phyloP scores from a whole-genome alignment of 768 basidiomycete species.

The Boletus vermiculosoides region DNA sequence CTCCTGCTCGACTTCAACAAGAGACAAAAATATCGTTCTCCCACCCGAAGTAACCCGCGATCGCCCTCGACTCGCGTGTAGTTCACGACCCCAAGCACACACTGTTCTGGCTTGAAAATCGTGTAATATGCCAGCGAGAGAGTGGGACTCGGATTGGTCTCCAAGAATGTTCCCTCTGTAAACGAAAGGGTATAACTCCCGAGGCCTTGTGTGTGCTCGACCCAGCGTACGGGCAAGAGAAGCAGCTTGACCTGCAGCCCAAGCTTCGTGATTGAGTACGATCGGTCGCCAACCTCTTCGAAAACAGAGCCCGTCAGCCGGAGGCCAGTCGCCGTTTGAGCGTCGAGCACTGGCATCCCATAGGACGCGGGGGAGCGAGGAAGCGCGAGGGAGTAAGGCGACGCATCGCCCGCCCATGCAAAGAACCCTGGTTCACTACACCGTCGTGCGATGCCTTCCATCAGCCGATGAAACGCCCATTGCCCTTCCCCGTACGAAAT shows the following conservation, averaged over 20 bases:
- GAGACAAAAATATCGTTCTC: conserved; percentile 13
- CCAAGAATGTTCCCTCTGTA: conserved; percentile 8
- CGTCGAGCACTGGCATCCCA: background rate
- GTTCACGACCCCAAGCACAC: conserved; percentile 17
- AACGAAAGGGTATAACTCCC: conserved; percentile 17
- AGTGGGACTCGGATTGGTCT: conserved; percentile 4
- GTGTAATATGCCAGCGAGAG: conserved; percentile 16
- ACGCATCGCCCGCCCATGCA: conserved; percentile 15
- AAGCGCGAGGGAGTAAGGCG: conserved; percentile 10
- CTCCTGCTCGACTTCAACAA: conserved; percentile 6
- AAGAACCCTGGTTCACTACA: conserved; percentile 16
- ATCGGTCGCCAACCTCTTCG: conserved; percentile 16
- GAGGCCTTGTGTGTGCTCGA: background rate
- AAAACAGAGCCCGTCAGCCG: conserved; percentile 15
- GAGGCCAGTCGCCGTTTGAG: background rate
- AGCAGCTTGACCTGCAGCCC: conserved; percentile 12
- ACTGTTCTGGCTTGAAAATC: conserved; percentile 16
- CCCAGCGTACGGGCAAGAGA: conserved; percentile 11
- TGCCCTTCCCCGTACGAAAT: conserved; percentile 15
- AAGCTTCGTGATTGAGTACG: conserved; percentile 16
- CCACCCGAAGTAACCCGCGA: conserved; percentile 8
- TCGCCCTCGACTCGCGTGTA: conserved; percentile 8
- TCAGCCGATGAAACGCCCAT: conserved; percentile 16
- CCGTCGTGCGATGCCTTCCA: conserved; percentile 5
- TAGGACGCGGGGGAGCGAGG: conserved; percentile 13